Evolutionary conservation across 345 rosid species (phyloP).

Genomic region (Lenwebbia sp.): DNA sequence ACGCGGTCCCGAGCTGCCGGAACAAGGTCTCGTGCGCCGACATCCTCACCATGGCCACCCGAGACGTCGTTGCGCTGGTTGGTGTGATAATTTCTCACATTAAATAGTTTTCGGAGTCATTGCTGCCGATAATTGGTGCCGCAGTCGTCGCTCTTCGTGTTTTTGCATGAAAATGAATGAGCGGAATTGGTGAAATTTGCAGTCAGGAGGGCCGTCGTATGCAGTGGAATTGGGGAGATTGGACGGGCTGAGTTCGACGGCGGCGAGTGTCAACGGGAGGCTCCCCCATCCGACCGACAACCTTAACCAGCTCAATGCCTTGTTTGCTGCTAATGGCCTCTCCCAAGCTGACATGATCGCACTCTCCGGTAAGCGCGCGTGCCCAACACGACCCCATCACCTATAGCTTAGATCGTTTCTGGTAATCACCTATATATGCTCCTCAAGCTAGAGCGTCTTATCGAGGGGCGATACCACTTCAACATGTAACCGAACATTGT

Average conservation of each 20-base stretch:
- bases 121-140: not conserved
- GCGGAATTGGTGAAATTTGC: not conserved
- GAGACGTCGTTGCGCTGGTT: constrained; percentile 62
- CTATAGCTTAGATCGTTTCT: not conserved
- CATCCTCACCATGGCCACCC: constrained; percentile 72
- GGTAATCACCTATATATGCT: not conserved
- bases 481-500: not conserved
- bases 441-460: not conserved
- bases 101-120: not conserved
- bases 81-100: not conserved
- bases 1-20: constrained; percentile 34
- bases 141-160: not conserved
- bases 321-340: constrained; percentile 50
- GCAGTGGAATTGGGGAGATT: constrained; percentile 67
- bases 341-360: constrained; percentile 72
- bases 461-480: not conserved
- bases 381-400: not conserved
- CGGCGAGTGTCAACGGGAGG: constrained; percentile 43
- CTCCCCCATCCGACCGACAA: constrained; percentile 54
- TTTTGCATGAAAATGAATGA: not conserved
- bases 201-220: constrained; percentile 64
- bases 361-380: constrained; percentile 46
- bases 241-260: constrained; percentile 60
- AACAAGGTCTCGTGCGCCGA: constrained; percentile 82
- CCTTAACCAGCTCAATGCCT: constrained; percentile 38